A percentile compares a stretch with the other conserved stretches of the same genome.
Conservation (phyloP, 208 protist species). For the Trypanosoma scelopori region DNA sequence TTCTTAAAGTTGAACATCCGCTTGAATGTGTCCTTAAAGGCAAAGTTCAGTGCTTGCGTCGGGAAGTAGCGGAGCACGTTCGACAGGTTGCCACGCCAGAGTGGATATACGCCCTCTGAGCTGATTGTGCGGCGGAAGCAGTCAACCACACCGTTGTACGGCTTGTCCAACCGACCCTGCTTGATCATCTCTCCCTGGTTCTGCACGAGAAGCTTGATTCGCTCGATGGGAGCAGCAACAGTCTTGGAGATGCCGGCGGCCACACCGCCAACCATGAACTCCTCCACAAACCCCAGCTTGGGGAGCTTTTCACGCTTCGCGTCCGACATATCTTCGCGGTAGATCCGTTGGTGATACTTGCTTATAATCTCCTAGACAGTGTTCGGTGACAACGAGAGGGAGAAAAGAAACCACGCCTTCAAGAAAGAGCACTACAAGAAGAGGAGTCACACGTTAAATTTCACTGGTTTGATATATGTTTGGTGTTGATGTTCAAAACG, state of each 20-base stretch:
- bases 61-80: constrained; percentile 98
- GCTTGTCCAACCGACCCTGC: constrained; percentile 66
- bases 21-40: constrained; percentile 98
- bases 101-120: constrained; percentile 93
- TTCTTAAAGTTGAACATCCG: constrained; percentile 92
- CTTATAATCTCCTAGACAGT: too few relatives aligned
- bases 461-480: too few relatives aligned
- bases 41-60: constrained; percentile 98
- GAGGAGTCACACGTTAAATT: too few relatives aligned
- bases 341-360: too few relatives aligned
- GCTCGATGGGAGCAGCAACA: constrained; percentile 94
- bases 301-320: constrained; percentile 32
- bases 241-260: constrained; percentile 91
- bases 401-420: too few relatives aligned
- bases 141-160: constrained; percentile 95
- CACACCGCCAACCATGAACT: constrained; percentile 84
- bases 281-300: constrained; percentile 66
- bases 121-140: constrained; percentile 92
- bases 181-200: constrained; percentile 88
- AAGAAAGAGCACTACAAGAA: too few relatives aligned
- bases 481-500: too few relatives aligned
- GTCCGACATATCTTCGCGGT: constrained; percentile 18
- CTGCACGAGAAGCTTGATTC: constrained; percentile 96
- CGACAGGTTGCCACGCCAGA: constrained; percentile 97
- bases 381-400: too few relatives aligned